Percentiles rank a stretch among this genome's conserved stretches.
These are phyloP conservation scores for Micractinium conductrix DNA, from an alignment of 139 green algal species.

Conservation along the genomic window DNA sequence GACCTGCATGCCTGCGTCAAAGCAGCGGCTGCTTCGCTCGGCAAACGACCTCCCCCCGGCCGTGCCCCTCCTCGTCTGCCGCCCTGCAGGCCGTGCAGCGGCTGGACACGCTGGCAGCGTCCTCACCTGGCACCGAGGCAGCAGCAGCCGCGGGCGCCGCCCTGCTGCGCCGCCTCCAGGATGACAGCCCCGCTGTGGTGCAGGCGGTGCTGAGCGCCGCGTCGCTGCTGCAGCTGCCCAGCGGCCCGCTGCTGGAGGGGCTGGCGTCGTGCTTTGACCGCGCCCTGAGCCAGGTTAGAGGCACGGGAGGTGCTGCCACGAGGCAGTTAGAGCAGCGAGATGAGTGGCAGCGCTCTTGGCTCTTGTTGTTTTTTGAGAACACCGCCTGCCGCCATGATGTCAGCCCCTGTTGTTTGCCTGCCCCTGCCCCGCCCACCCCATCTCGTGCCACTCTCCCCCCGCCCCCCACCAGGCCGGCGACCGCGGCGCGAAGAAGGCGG, in stretches of 20 bases:
- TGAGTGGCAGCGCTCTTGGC: no score
- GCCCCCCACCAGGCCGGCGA: background rate
- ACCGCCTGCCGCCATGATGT: background rate
- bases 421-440: background rate
- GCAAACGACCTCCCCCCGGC: no score
- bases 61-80: no score
- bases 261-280: conserved; percentile 21
- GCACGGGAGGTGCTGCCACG: background rate
- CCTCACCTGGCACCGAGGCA: background rate
- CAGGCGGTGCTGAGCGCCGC: conserved; percentile 13
- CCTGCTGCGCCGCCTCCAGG: conserved; percentile 44
- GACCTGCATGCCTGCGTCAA: no score
- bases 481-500: background rate
- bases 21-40: no score
- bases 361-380: no score
- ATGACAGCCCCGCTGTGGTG: conserved; percentile 52
- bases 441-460: no score
- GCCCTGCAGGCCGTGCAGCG: conserved; percentile 24
- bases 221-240: conserved; percentile 21
- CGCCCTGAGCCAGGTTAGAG: conserved; percentile 1
- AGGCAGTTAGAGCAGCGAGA: no score
- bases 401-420: background rate
- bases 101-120: conserved; percentile 24
- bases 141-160: conserved; percentile 6
- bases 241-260: conserved; percentile 27